A percentile compares a stretch with the other conserved stretches of the same genome.
Conservation (phyloP, 2,329 filamentous ascomycete species). For the Penicillium sp. region DNA sequence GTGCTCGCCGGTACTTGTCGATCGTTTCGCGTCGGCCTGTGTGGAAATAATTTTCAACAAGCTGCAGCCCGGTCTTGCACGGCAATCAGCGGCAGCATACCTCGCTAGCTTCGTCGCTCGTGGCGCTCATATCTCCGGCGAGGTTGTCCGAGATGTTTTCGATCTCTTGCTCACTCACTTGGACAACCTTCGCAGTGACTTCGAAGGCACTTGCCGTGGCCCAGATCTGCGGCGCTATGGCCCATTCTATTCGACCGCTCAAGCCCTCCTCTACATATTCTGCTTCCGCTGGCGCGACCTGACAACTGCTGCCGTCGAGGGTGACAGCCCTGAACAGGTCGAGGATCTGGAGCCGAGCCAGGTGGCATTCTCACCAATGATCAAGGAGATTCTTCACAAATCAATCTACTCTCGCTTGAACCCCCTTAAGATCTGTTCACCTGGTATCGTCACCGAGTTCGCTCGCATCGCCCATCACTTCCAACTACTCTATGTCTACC, state of each 20-base stretch:
- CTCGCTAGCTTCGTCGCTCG: slow-evolving; percentile 92
- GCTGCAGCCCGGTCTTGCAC: slow-evolving; percentile 69
- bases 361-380: slow-evolving; percentile 74
- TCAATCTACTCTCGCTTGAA: slow-evolving; percentile 90
- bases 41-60: slow-evolving; percentile 74
- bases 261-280: slow-evolving; percentile 91
- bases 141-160: slow-evolving; percentile 82
- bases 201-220: slow-evolving; percentile 75
- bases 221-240: slow-evolving; percentile 84
- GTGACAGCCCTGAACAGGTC: slow-evolving; percentile 58
- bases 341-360: slow-evolving; percentile 67
- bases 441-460: slow-evolving; percentile 88
- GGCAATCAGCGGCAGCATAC: slow-evolving; percentile 87
- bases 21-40: slow-evolving; percentile 80
- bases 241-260: slow-evolving; percentile 84
- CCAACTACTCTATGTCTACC: slow-evolving; percentile 85
- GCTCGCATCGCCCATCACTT: slow-evolving; percentile 85
- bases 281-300: slow-evolving; percentile 98
- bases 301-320: slow-evolving; percentile 61
- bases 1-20: slow-evolving; percentile 74
- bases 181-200: slow-evolving; percentile 71
- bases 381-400: slow-evolving; percentile 73
- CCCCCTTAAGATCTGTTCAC: slow-evolving; percentile 91
- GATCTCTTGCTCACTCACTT: slow-evolving; percentile 77
- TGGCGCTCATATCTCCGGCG: slow-evolving; percentile 76